Base-by-base conservation (phyloP, 169 alveolate species). In the Eimeria brunetti region DNA sequence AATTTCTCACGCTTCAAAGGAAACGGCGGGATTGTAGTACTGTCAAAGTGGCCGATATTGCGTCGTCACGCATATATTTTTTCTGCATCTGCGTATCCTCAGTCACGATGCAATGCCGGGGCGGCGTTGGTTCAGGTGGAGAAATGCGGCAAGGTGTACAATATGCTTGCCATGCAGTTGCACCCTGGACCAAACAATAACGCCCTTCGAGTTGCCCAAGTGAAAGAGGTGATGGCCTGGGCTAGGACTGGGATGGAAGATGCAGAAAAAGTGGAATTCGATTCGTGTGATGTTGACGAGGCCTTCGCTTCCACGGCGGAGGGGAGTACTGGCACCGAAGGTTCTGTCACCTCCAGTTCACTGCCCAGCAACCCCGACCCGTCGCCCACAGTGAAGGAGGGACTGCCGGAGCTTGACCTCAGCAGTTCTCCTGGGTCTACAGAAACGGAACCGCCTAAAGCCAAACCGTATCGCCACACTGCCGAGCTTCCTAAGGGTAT, bases 151-250 rank as follows among this genome's bases (percentile, higher is more conserved):
- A 96, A 96, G 89, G 80, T 76, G 24, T 78, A 96, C 73, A 97
- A 97, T 91, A 96, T 97, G 33, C 95, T 98, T 49, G 98, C 98
- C 30, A 97, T 98, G 51, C 99, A 98, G 88, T 83, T 97, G 91
- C 99, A 98, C 89, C 96, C 99, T 20, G 97, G 97, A 22, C 91
- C 89, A 22, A 64, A 44, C 4, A 88, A 96, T 53, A 96, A 96
- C 78, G 86, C 91, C 22, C 85, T 95, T 22, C 96, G 99, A 71
- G 78, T 85, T 75, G 89, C 89, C 44, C 99, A 98, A 62, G 53
- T 95, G 38, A 76, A 76, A 30, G 98, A 98, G 75, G 89, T 98
- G 88, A 92, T 96, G 36, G 95, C 95, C 18, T 98, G 99, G 99
- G 91, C 97, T 24, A 95, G 96, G 60, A 64, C 94, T 8, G 97